These are phyloP conservation scores for Amphichorda felina DNA, from an alignment of 2,329 filamentous ascomycete genomes.

Conservation along the genomic window DNA sequence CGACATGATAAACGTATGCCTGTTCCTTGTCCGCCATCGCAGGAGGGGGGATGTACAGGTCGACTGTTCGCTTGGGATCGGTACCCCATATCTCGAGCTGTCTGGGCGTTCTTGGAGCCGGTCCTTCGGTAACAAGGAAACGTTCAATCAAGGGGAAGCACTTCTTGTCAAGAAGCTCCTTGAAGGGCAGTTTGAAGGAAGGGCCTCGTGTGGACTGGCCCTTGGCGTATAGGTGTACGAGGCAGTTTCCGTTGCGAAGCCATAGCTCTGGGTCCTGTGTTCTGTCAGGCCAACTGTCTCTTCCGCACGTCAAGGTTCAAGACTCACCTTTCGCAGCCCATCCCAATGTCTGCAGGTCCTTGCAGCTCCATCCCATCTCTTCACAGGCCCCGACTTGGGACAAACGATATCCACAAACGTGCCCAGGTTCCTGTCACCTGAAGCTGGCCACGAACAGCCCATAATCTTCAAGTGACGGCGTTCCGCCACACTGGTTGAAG, in stretches of 20 bases:
- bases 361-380: slow-evolving; percentile 38
- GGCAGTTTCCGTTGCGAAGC: slow-evolving; percentile 55
- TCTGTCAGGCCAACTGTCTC: neutral
- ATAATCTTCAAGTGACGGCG: neutral
- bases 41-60: slow-evolving; percentile 62
- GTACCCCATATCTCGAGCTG: slow-evolving; percentile 20
- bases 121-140: slow-evolving; percentile 25
- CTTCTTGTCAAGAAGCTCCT: slow-evolving; percentile 40
- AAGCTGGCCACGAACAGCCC: neutral
- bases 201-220: slow-evolving; percentile 54
- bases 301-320: neutral
- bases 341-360: slow-evolving; percentile 33
- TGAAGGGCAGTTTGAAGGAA: slow-evolving; percentile 54
- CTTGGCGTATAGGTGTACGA: slow-evolving; percentile 55
- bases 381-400: slow-evolving; percentile 15
- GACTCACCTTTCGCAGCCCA: slow-evolving; percentile 31
- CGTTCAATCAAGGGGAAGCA: slow-evolving; percentile 49
- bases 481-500: too few species aligned
- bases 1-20: slow-evolving; percentile 50
- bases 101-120: slow-evolving; percentile 10
- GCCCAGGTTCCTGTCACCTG: slow-evolving; percentile 7
- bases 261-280: slow-evolving; percentile 60
- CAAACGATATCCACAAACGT: slow-evolving; percentile 15
- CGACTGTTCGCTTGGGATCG: slow-evolving; percentile 24
- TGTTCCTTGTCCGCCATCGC: slow-evolving; percentile 36